Conservation (phyloP, 2,329 filamentous ascomycete genomes). For the Gnomoniopsis sp. region DNA sequence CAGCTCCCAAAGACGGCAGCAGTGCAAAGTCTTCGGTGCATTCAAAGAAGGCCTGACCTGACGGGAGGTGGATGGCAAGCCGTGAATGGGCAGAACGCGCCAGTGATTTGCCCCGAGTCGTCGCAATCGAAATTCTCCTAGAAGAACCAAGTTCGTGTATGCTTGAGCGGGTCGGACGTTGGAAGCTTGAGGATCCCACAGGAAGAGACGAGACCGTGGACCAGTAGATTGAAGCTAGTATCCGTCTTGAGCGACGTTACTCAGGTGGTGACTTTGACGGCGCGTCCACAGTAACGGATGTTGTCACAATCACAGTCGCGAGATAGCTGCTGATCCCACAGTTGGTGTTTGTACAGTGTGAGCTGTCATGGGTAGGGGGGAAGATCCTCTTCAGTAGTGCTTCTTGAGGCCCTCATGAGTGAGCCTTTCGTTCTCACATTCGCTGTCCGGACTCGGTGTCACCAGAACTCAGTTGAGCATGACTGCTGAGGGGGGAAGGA, state of each 20-base stretch:
- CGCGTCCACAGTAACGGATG: neutral
- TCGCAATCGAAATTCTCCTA: conserved; percentile 9
- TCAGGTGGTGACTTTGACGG: conserved; percentile 6
- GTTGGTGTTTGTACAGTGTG: neutral
- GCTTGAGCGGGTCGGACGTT: neutral
- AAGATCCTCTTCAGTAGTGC: neutral
- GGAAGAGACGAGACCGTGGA: conserved; percentile 1
- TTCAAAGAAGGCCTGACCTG: neutral
- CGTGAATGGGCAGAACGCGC: conserved; percentile 4
- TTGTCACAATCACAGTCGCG: neutral
- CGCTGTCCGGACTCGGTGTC: neutral
- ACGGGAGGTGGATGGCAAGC: conserved; percentile 3
- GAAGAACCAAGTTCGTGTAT: conserved; percentile 5
- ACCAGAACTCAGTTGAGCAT: neutral
- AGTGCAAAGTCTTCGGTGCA: neutral
- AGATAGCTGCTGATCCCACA: neutral
- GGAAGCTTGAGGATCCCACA: conserved; percentile 1
- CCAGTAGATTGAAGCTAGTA: conserved; percentile 8
- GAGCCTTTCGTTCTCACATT: neutral
- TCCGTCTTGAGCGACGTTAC: conserved; percentile 17
- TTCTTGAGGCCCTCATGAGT: neutral
- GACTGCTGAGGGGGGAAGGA: conserved; percentile 1
- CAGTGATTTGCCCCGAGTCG: neutral
- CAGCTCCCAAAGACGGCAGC: neutral
- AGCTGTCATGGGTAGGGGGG: neutral